phyloP scores from a whole-genome alignment of 2,329 filamentous ascomycete genomes.

The Didymella exigua region DNA sequence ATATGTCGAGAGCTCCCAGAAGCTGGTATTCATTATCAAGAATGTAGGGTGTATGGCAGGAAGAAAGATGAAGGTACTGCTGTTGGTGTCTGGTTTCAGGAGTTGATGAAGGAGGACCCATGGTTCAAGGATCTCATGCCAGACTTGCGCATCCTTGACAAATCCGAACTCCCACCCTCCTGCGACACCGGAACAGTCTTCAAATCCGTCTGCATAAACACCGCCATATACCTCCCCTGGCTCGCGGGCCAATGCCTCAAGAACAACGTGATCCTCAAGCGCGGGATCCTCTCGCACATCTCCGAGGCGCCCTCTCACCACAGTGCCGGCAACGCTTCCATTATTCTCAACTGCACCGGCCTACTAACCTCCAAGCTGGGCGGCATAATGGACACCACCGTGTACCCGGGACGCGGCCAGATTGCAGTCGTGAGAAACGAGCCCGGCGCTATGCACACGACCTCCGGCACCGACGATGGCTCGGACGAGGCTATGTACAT shows the following conservation, averaged over 20 bases:
- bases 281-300: slow-evolving; percentile 65
- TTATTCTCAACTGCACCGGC: slow-evolving; percentile 86
- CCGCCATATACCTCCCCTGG: slow-evolving; percentile 84
- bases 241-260: slow-evolving; percentile 79
- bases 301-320: slow-evolving; percentile 69
- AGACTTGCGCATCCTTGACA: slow-evolving; percentile 62
- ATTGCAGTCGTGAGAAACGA: slow-evolving; percentile 83
- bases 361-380: slow-evolving; percentile 76
- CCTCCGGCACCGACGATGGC: slow-evolving; percentile 75
- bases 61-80: slow-evolving; percentile 65
- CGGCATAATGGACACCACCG: slow-evolving; percentile 75
- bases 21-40: slow-evolving; percentile 79
- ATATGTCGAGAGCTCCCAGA: slow-evolving; percentile 68
- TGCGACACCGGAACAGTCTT: slow-evolving; percentile 77
- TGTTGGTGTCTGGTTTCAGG: slow-evolving; percentile 66
- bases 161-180: slow-evolving; percentile 62
- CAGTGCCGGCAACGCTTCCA: slow-evolving; percentile 62
- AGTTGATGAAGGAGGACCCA: slow-evolving; percentile 69
- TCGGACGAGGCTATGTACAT: slow-evolving; percentile 75
- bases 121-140: slow-evolving; percentile 77
- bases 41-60: slow-evolving; percentile 63
- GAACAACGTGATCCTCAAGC: slow-evolving; percentile 66
- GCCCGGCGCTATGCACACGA: slow-evolving; percentile 69
- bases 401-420: slow-evolving; percentile 82
- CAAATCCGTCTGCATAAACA: slow-evolving; percentile 90